Evolutionary conservation across 1,139 yeast species (phyloP), one percentile per base, ranked within the genome.

Genomic region (Nakaseomyces glabratus): DNA sequence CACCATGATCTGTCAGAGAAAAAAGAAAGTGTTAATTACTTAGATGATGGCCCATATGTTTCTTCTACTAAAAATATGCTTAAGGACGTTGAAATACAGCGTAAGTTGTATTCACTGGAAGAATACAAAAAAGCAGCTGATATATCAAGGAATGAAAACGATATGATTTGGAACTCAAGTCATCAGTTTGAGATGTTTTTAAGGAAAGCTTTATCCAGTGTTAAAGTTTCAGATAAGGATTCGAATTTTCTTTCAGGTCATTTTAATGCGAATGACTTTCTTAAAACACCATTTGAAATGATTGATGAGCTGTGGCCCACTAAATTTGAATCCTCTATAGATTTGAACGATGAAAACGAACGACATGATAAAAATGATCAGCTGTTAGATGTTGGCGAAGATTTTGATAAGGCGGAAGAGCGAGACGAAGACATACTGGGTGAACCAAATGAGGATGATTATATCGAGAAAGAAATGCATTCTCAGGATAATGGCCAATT

Each of bases 61-160:
- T 64, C 71, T 1, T 78, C 86, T 4, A 69, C 86, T 26, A 66
- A 68, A 36, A 72, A 70, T 29, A 63, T 85, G 11, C 68, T 82
- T 60, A 65, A 66, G 20, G 93, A 82, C 48, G 72, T 82, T 20
- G 60, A 58, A 23, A 66, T 55, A 39, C 77, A 85, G 43, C 63
- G 90, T 35, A 58, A 56, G 12, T 30, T 55, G 1, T 58, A 68
- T 37, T 66, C 69, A 14, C 45, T 65, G 29, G 47, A 49, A 1
- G 39, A 56, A 1, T 65, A 61, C 31, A 39, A 45, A 8, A 37
- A 47, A 1, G 49, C 60, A 1, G 33, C 43, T 1, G 44, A 40
- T 20, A 24, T 33, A 24, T 19, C 35, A 14, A 34, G 53, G 20
- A 20, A 28, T 22, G 21, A 16, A 6, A 24, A 20, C 2, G 37